A percentile compares a stretch with the other conserved stretches of the same genome.
Evolutionary conservation across 2,329 filamentous ascomycete genomes (phyloP).

Genomic region (Hortaea sp.): DNA sequence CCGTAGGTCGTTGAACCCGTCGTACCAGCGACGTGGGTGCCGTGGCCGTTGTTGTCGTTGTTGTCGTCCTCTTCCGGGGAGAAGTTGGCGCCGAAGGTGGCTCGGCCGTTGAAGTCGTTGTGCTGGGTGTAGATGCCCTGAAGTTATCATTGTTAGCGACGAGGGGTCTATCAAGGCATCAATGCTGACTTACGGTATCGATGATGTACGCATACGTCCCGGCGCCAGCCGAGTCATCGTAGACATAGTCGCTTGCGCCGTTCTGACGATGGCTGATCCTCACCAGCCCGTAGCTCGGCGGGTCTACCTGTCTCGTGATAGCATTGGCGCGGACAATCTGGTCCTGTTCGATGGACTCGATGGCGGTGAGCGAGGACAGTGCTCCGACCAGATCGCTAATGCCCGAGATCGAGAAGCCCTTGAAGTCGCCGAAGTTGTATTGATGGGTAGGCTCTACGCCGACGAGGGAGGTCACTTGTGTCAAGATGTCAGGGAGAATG

Average conservation of each 20-base stretch:
- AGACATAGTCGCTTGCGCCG: too few species aligned
- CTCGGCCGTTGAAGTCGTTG: neutral
- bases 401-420: neutral
- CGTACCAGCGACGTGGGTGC: constrained; percentile 25
- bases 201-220: neutral
- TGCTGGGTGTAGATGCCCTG: neutral
- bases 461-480: neutral
- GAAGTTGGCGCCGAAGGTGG: neutral
- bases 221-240: neutral
- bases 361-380: neutral
- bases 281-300: neutral
- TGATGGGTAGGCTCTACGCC: neutral
- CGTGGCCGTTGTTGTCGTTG: neutral
- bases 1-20: constrained; percentile 51
- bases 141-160: neutral
- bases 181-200: neutral
- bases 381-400: neutral
- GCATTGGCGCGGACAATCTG: neutral
- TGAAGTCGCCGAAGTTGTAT: neutral
- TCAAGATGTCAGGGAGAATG: neutral
- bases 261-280: neutral
- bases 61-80: neutral
- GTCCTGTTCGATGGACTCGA: neutral
- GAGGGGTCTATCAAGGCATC: too few species aligned
- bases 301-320: neutral